Evolutionary conservation across 257 asterid genomes (phyloP).

Genomic region (Solanum pennellii): DNA sequence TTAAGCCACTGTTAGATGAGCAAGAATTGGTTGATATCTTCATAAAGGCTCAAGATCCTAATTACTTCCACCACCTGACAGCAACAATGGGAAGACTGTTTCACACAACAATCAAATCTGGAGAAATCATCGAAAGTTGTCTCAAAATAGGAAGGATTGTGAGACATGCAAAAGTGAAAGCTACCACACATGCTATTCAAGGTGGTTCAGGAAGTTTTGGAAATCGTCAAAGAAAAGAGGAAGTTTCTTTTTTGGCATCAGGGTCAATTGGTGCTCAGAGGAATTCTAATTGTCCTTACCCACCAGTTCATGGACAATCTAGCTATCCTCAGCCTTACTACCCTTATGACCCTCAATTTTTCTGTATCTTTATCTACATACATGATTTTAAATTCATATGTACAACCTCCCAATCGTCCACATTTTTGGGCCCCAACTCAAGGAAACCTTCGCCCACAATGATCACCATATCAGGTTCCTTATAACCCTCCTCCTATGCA

Average conservation of each 20-base stretch:
- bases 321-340: not conserved
- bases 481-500: not conserved
- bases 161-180: not conserved
- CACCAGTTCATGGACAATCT: not conserved
- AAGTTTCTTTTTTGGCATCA: not conserved
- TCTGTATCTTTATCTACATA: not conserved
- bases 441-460: not conserved
- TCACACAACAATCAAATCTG: not conserved
- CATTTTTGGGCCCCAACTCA: not conserved
- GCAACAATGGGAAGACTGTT: not conserved
- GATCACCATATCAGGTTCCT: not conserved
- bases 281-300: not conserved
- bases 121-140: not conserved
- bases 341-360: not conserved
- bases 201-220: not conserved
- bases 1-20: not conserved
- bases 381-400: not conserved
- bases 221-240: too few relatives aligned
- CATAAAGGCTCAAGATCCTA: not conserved
- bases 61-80: not conserved
- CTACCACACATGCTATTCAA: not conserved
- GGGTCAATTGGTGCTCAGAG: not conserved
- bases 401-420: not conserved
- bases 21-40: not conserved
- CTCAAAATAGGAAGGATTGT: not conserved